These are phyloP conservation scores for Zoysia matrella DNA, from an alignment of 202 grass and related monocot species.

Conservation along the genomic window DNA sequence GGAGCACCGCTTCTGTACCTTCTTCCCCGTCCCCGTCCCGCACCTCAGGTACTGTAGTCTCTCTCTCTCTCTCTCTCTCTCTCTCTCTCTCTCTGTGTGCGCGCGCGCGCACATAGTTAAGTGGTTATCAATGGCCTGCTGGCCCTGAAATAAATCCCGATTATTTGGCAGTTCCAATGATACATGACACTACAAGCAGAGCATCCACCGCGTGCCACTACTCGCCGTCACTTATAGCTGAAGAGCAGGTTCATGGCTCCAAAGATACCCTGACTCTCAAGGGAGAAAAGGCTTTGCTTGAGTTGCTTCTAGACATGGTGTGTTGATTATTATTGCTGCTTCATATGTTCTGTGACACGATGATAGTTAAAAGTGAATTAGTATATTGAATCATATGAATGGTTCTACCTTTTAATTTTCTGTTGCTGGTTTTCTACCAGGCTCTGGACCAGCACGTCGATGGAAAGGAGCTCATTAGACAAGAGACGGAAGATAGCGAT, in stretches of 20 bases:
- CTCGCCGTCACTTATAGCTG: conserved; percentile 56
- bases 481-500: conserved; percentile 46
- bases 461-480: conserved; percentile 15
- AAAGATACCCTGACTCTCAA: conserved; percentile 45
- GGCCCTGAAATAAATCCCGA: not conserved
- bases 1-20: conserved; percentile 1
- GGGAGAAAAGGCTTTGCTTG: conserved; percentile 68
- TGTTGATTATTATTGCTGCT: not conserved
- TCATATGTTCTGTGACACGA: not conserved
- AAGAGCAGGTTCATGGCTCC: conserved; percentile 48
- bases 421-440: conserved; percentile 50
- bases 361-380: not conserved
- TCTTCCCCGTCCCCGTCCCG: conserved; percentile 37
- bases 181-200: conserved; percentile 44
- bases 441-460: conserved; percentile 51
- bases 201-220: conserved; percentile 49
- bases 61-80: too few relatives aligned
- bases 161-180: conserved; percentile 56
- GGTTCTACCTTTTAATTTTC: conserved; percentile 1
- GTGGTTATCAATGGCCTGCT: too few relatives aligned
- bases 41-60: conserved; percentile 17
- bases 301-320: conserved; percentile 51
- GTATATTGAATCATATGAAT: not conserved
- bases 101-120: too few relatives aligned
- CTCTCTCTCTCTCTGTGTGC: too few relatives aligned